These are phyloP conservation scores for Rhodotorula kratochvilovae DNA, from an alignment of 768 basidiomycete genomes.

Conservation along the genomic window DNA sequence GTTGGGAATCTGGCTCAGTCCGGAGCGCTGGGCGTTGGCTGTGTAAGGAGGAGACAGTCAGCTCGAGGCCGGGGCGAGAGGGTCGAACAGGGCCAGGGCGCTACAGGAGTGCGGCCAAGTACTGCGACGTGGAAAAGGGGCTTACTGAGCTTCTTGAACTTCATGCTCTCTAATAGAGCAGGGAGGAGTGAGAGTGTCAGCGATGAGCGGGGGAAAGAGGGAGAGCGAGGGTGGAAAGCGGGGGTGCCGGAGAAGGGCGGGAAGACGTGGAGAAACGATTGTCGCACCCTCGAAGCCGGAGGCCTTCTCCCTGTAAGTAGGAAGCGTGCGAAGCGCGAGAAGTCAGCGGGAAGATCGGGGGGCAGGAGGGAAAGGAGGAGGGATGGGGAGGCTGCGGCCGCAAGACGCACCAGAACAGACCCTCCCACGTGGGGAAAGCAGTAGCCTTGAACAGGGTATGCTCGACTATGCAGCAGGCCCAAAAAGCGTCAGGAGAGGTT, in stretches of 20 bases:
- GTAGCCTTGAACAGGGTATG: conserved; percentile 97
- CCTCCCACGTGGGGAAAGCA: conserved; percentile 3
- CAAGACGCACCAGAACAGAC: neutral
- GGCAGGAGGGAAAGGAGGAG: too few species aligned
- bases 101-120: too few species aligned
- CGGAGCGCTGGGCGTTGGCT: conserved; percentile 96
- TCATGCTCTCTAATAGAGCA: conserved; percentile 47
- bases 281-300: neutral
- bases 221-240: neutral
- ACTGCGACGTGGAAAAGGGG: too few species aligned
- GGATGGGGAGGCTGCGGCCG: neutral
- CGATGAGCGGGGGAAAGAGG: neutral
- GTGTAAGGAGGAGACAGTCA: neutral
- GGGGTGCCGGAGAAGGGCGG: neutral
- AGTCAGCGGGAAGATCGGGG: neutral
- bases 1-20: conserved; percentile 96
- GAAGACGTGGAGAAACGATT: neutral
- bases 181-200: neutral
- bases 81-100: too few species aligned
- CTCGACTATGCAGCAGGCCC: conserved; percentile 21
- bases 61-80: neutral
- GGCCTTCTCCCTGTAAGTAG: neutral
- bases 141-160: conserved; percentile 45
- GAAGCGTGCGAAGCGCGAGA: neutral
- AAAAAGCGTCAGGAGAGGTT: conserved; percentile 15